A percentile compares a stretch with the other conserved stretches of the same genome.
These are phyloP conservation scores for Evansstolkia leycettana DNA, from an alignment of 495 filamentous ascomycete species.

Conservation along the genomic window DNA sequence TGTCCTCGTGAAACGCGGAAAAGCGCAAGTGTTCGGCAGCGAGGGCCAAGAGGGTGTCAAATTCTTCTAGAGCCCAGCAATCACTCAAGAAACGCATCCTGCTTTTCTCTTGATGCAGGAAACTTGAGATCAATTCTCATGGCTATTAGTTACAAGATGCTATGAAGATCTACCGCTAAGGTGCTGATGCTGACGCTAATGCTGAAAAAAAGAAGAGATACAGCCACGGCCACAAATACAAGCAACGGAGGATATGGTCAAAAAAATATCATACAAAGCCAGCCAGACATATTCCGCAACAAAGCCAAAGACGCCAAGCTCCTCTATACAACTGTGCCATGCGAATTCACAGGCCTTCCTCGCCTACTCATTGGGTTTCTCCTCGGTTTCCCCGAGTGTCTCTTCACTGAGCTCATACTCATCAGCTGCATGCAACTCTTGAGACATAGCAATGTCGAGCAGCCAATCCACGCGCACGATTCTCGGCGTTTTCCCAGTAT, in stretches of 20 bases:
- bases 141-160: conserved; percentile 12
- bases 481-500: conserved; percentile 56
- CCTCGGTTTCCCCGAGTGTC: too few species aligned
- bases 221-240: too few species aligned
- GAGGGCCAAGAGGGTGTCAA: conserved; percentile 87
- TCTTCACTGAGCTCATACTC: conserved; percentile 42
- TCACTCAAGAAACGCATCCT: too few species aligned
- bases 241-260: too few species aligned
- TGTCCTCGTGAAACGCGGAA: conserved; percentile 75
- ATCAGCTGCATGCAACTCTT: conserved; percentile 53
- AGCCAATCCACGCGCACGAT: conserved; percentile 84
- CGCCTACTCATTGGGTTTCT: too few species aligned
- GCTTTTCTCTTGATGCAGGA: neutral
- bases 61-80: conserved; percentile 56
- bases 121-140: neutral
- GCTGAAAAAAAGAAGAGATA: too few species aligned
- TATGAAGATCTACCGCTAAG: too few species aligned
- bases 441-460: conserved; percentile 76
- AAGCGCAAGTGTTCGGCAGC: conserved; percentile 81
- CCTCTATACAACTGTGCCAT: too few species aligned
- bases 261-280: conserved; percentile 6
- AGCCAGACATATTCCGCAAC: conserved; percentile 4
- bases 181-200: too few species aligned
- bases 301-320: neutral
- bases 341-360: too few species aligned